Percentiles rank a stretch among this genome's conserved stretches.
These are phyloP conservation scores for Rhodomyrtus tomentosa DNA, from an alignment of 345 rosid genomes.

Conservation along the genomic window DNA sequence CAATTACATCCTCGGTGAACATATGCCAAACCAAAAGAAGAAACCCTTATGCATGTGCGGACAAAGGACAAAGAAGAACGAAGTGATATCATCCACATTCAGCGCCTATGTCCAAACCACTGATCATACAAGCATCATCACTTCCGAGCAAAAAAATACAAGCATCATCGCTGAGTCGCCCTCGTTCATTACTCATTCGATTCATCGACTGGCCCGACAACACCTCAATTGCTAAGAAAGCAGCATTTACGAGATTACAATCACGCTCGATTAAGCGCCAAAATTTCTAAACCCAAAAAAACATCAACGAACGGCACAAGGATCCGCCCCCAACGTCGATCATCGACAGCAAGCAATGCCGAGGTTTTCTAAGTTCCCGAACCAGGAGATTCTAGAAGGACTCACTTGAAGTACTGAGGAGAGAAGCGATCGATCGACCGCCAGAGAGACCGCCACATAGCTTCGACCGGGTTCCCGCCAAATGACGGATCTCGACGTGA, in stretches of 20 bases:
- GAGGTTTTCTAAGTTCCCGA: not conserved
- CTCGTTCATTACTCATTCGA: not conserved
- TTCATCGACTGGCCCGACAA: not conserved
- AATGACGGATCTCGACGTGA: not conserved
- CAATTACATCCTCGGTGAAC: not conserved
- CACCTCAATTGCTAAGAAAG: not conserved
- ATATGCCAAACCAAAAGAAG: not conserved
- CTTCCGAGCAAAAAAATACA: too few relatives aligned
- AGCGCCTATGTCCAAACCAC: not conserved
- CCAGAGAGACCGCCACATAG: slow-evolving; percentile 47
- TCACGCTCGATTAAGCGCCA: not conserved
- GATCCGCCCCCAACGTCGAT: not conserved
- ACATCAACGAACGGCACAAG: not conserved
- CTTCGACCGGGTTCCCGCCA: not conserved
- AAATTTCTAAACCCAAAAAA: not conserved
- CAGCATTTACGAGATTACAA: not conserved
- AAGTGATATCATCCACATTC: not conserved
- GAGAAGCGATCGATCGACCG: slow-evolving; percentile 63
- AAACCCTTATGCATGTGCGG: not conserved
- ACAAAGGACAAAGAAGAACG: not conserved
- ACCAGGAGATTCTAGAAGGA: not conserved
- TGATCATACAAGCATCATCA: not conserved
- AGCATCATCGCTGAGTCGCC: not conserved
- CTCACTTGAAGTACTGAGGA: slow-evolving; percentile 46
- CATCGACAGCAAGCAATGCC: not conserved